Percentiles rank a stretch among this genome's conserved stretches.
phyloP scores from a whole-genome alignment of 2,329 filamentous ascomycete genomes.

The Apiospora marii region DNA sequence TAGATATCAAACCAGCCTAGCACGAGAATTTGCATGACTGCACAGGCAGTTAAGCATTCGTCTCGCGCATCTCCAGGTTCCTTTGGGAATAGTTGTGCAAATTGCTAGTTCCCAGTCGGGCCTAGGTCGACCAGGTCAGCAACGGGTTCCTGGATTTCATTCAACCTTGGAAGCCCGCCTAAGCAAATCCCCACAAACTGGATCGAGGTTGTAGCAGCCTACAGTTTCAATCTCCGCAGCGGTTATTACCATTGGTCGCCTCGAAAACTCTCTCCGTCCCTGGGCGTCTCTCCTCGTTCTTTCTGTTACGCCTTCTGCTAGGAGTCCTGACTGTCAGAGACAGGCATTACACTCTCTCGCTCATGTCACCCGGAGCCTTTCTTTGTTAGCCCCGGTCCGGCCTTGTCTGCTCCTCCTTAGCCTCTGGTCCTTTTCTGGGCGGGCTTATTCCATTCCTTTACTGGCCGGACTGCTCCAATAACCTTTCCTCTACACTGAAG shows the following conservation, averaged over 20 bases:
- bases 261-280: slow-evolving; percentile 9
- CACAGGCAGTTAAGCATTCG: not conserved
- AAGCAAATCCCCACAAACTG: slow-evolving; percentile 19
- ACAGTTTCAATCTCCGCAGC: slow-evolving; percentile 17
- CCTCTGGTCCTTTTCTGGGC: slow-evolving; percentile 17
- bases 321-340: slow-evolving; percentile 16
- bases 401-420: slow-evolving; percentile 17
- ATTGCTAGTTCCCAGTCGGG: slow-evolving; percentile 5
- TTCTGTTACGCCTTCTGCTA: slow-evolving; percentile 7
- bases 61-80: not conserved
- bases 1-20: not conserved
- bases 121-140: slow-evolving; percentile 4
- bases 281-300: slow-evolving; percentile 17
- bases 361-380: slow-evolving; percentile 16
- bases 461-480: slow-evolving; percentile 16
- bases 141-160: slow-evolving; percentile 19
- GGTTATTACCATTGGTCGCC: slow-evolving; percentile 16
- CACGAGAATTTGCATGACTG: not conserved
- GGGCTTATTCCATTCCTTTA: slow-evolving; percentile 15
- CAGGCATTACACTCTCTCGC: not conserved
- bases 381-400: slow-evolving; percentile 19
- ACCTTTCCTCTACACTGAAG: slow-evolving; percentile 10
- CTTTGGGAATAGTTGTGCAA: slow-evolving; percentile 9
- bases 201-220: slow-evolving; percentile 22
- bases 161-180: slow-evolving; percentile 13